These are phyloP conservation scores for Acacia melanoxylon DNA, from an alignment of 306 rosid species.

Conservation along the genomic window DNA sequence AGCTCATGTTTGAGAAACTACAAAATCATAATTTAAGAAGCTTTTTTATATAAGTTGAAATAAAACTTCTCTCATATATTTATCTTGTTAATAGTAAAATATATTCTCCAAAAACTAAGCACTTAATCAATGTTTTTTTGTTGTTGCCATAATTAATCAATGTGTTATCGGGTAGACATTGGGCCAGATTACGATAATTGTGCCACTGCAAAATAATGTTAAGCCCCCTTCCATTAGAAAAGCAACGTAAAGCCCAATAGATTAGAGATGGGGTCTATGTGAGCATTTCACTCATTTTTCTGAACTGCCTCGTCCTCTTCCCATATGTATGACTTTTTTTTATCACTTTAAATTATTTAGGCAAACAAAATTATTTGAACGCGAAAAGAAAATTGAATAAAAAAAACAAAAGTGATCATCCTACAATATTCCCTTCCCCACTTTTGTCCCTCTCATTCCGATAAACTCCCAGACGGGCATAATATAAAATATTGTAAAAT, in stretches of 20 bases:
- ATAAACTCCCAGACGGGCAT: not conserved
- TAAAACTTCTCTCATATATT: accelerated
- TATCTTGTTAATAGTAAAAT: too few species aligned
- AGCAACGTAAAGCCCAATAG: not conserved
- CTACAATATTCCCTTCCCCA: not conserved
- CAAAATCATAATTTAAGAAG: too few species aligned
- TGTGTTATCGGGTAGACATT: not conserved
- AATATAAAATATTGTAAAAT: not conserved
- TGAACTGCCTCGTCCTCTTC: not conserved
- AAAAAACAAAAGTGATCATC: not conserved
- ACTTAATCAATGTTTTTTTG: too few species aligned
- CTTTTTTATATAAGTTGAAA: too few species aligned
- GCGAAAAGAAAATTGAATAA: not conserved
- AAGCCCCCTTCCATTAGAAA: not conserved
- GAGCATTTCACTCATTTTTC: not conserved
- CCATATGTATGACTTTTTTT: not conserved
- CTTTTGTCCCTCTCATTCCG: not conserved
- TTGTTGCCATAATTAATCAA: too few species aligned
- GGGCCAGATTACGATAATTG: not conserved
- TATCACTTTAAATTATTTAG: not conserved
- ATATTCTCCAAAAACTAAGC: too few species aligned
- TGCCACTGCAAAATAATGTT: not conserved
- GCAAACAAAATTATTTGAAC: not conserved
- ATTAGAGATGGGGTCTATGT: not conserved
- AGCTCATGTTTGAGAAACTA: too few species aligned